Evolutionary conservation across 164 flowering plant genomes (phyloP).

Genomic region (Kingdonia uniflora): DNA sequence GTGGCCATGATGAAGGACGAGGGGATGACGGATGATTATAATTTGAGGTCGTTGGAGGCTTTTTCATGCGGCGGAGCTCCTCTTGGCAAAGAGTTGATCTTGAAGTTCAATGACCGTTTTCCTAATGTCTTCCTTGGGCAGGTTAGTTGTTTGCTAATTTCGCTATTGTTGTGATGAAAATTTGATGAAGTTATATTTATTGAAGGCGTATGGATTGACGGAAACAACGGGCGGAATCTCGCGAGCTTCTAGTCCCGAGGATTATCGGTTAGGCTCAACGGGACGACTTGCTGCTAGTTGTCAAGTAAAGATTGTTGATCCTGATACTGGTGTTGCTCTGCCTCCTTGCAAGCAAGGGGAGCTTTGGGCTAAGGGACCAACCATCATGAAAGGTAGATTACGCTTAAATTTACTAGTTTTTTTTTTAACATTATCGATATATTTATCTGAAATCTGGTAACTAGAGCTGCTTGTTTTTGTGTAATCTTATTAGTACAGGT

Average conservation of each 20-base stretch:
- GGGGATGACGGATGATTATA: conserved; percentile 20
- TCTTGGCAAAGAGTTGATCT: conserved; percentile 51
- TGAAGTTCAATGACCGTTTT: conserved; percentile 43
- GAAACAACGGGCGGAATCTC: conserved; percentile 44
- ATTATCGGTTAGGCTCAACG: conserved; percentile 34
- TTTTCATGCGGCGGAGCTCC: conserved; percentile 82
- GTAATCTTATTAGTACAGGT: conserved; percentile 34
- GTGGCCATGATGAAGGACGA: conserved; percentile 45
- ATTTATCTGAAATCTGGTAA: neutral
- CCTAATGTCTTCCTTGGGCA: conserved; percentile 16
- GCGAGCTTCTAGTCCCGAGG: conserved; percentile 27
- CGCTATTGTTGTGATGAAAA: too few species aligned
- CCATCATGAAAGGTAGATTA: conserved; percentile 32
- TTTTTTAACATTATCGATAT: neutral
- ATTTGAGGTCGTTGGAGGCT: conserved; percentile 45
- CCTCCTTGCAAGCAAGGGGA: conserved; percentile 79
- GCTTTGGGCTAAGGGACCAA: conserved; percentile 76
- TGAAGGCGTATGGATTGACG: conserved; percentile 73
- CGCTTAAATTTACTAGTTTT: too few species aligned
- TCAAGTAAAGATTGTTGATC: conserved; percentile 85
- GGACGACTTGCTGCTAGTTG: conserved; percentile 43
- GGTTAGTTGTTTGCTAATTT: conserved; percentile 13
- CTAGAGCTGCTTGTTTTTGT: neutral
- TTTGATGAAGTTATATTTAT: neutral
- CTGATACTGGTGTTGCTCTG: conserved; percentile 47